Evolutionary conservation across 345 rosid species (phyloP), one percentile per base, ranked within the genome.

Genomic region (Mangifera indica): DNA sequence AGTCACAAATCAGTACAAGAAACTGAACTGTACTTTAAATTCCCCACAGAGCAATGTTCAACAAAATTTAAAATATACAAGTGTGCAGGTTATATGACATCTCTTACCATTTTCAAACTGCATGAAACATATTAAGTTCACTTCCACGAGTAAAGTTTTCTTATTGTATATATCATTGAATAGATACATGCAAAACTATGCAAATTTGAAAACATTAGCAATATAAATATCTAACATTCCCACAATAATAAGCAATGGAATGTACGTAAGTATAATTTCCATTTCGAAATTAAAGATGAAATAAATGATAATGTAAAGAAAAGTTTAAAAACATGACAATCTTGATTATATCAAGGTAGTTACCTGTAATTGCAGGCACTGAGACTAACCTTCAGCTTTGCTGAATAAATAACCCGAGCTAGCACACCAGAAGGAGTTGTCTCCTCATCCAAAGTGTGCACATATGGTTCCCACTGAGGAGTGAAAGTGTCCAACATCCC

Each of bases 401-500:
- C 90, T 0, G 86, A 80, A 69, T 86, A 86, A 62, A 63, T 72
- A 71, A 87, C 87, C 67, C 87, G 77, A 15, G 90, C 87, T 34
- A 84, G 79, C 10, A 63, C 66, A 66, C 90, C 90, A 25, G 86
- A 75, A n/a, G 90, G 90, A 71, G 86, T 84, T 73, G 80, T 86
- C 74, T 82, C 90, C 79, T 86, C 87, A 46, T 86, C 87, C 69
- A 86, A 77, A 18, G 69, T 61, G 57, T 84, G 78, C 76, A 73
- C 82, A 26, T 84, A 86, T 0, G 87, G 84, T 32, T 80, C 86
- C 63, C 73, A 76, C 48, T 79, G 83, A 53, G 90, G 90, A 55
- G 90, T 87, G 75, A 84, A 86, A 56, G 87, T 86, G 46, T 87
- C 90, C 82, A 86, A 34, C 90, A 86, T 86, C 72, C 86, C 90